Base-by-base conservation (phyloP, 129 eudicot species). In the Solidago caesia region DNA sequence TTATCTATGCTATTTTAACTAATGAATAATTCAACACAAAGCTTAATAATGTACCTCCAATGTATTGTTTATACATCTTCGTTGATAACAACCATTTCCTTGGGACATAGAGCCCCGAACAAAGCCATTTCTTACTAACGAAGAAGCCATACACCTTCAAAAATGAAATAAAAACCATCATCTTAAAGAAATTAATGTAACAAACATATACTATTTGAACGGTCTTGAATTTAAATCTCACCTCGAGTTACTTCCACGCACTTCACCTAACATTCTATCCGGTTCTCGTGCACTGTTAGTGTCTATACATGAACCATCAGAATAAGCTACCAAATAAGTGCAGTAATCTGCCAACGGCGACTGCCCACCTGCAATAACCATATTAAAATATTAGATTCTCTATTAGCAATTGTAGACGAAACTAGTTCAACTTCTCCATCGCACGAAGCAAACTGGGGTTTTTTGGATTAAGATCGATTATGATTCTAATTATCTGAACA, bases 41-140 rank as follows among this genome's bases (percentile, higher is more conserved):
- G 64, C n/a, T 41, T 8, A 29, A 53, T 26, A 79, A 5, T 71
- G 26, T 79, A 94, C 98, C 98, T 94, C 93, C 75, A 94, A 67
- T 27, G 96, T 79, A 68, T 87, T 85, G 84, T 90, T 88, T 74
- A 82, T 53, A 79, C 98, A 94, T 79, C 97, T 83, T 73, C 92
- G 89, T 83, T 90, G 97, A 83, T 94, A 94, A 84, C 98, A 94
- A 77, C 98, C 98, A 73, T 88, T 94, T 80, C 98, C 98, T 82
- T 94, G 98, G 44, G 89, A 80, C 80, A 82, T 85, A 67, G 97
- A 88, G 44, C 96, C 98, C 71, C 98, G 80, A 45, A 94, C 98
- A 84, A 94, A 94, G 45, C 98, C 98, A 26, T 81, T 83, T 74
- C 98, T 89, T 52, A 94, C 98, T 64, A 94, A 78, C 47, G 97